Evolutionary conservation across 441 rosid species (phyloP).

Genomic region (Pelargonium cotyledonis): DNA sequence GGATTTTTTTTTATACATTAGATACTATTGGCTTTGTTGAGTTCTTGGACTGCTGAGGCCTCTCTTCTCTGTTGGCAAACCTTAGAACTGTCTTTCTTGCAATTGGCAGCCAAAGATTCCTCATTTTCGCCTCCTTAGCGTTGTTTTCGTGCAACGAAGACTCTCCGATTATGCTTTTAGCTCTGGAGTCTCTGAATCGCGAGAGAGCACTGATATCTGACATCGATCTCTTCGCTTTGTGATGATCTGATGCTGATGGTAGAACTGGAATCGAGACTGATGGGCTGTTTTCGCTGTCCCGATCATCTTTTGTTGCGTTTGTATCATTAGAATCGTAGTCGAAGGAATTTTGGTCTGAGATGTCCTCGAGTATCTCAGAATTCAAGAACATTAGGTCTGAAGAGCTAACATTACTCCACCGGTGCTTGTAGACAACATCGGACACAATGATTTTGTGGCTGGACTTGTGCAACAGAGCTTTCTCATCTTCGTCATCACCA

Average conservation of each 20-base stretch:
- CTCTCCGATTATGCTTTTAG: constrained; percentile 24
- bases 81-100: constrained; percentile 68
- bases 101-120: constrained; percentile 74
- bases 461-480: constrained; percentile 37
- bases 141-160: constrained; percentile 18
- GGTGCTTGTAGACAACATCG: constrained; percentile 51
- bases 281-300: constrained; percentile 29
- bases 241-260: not conserved
- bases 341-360: constrained; percentile 48
- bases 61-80: constrained; percentile 69
- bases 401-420: constrained; percentile 88
- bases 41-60: constrained; percentile 29
- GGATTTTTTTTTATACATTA: constrained; percentile 11
- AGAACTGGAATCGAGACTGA: constrained; percentile 36
- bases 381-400: constrained; percentile 75
- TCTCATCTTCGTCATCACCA: constrained; percentile 17
- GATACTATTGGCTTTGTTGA: constrained; percentile 17
- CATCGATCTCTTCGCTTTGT: constrained; percentile 50
- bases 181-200: constrained; percentile 37
- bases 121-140: constrained; percentile 43
- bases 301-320: constrained; percentile 21
- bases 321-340: constrained; percentile 17
- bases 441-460: constrained; percentile 64
- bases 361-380: constrained; percentile 53
- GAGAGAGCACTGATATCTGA: constrained; percentile 68